These are phyloP conservation scores for Aspergillus pseudotamarii DNA, from an alignment of 2,329 filamentous ascomycete genomes.

Conservation along the genomic window DNA sequence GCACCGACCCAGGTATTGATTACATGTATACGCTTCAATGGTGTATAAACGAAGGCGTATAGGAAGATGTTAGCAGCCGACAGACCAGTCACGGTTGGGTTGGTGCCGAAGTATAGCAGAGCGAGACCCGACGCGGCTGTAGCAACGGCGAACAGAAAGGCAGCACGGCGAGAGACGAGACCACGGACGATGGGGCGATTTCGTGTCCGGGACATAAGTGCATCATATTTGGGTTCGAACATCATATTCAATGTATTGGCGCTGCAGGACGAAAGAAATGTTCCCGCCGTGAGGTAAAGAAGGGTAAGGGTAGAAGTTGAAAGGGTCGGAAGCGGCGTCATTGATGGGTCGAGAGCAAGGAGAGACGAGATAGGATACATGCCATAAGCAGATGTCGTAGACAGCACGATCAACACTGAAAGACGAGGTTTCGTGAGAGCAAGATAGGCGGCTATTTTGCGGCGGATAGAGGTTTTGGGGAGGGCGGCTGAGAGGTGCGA, in stretches of 20 bases:
- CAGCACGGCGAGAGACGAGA: constrained; percentile 71
- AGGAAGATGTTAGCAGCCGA: constrained; percentile 83
- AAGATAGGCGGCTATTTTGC: constrained; percentile 77
- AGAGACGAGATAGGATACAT: constrained; percentile 91
- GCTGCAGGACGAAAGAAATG: constrained; percentile 82
- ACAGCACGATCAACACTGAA: constrained; percentile 86
- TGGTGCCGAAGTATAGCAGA: constrained; percentile 84
- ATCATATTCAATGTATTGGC: constrained; percentile 98
- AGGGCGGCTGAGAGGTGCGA: constrained; percentile 60
- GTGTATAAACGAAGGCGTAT: constrained; percentile 91
- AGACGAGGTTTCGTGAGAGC: constrained; percentile 95
- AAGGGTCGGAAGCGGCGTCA: constrained; percentile 61
- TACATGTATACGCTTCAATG: constrained; percentile 81
- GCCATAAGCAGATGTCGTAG: constrained; percentile 86
- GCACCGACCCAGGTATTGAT: constrained; percentile 96
- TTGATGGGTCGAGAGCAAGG: constrained; percentile 78
- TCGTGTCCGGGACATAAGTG: constrained; percentile 88
- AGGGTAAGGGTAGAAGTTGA: constrained; percentile 79
- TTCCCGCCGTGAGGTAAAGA: constrained; percentile 87
- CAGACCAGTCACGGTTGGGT: constrained; percentile 86
- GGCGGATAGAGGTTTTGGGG: constrained; percentile 60
- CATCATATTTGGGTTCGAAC: constrained; percentile 87
- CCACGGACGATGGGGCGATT: constrained; percentile 86
- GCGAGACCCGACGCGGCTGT: constrained; percentile 71
- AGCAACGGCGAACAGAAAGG: constrained; percentile 75